Evolutionary conservation across 176 grass and related monocot genomes (phyloP).

Genomic region (Oryza coarctata): DNA sequence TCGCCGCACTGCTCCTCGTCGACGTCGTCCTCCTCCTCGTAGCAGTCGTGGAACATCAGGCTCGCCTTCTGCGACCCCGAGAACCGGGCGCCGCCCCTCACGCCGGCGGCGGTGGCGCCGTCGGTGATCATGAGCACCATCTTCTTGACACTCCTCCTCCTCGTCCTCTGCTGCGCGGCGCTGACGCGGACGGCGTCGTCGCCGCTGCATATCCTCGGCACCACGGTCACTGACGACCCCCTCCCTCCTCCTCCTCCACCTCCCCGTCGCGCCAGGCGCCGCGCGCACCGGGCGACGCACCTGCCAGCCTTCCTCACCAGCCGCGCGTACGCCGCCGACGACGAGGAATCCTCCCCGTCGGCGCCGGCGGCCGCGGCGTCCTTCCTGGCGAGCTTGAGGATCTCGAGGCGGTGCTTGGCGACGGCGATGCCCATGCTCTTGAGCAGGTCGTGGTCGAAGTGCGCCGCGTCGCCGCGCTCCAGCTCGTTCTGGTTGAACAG

Average conservation of each 20-base stretch:
- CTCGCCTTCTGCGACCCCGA: conserved; percentile 47
- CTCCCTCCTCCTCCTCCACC: background rate
- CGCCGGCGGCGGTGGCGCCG: background rate
- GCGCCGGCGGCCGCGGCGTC: background rate
- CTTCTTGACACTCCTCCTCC: conserved; percentile 43
- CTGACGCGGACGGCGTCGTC: conserved; percentile 37
- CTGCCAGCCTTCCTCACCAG: conserved; percentile 35
- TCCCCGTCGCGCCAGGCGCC: background rate
- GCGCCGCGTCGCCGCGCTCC: conserved; percentile 55
- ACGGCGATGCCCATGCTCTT: conserved; percentile 91
- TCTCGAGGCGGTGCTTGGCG: conserved; percentile 84
- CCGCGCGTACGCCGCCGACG: background rate
- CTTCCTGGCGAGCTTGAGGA: conserved; percentile 57
- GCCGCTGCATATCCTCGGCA: conserved; percentile 50
- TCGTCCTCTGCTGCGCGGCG: conserved; percentile 39
- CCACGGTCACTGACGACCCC: conserved; percentile 32
- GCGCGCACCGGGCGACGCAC: conserved; percentile 49
- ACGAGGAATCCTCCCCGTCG: background rate
- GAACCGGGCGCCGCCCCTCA: background rate
- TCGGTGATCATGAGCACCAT: conserved; percentile 70
- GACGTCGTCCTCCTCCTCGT: background rate
- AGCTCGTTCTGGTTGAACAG: conserved; percentile 72
- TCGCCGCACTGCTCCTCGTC: background rate
- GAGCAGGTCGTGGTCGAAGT: conserved; percentile 91
- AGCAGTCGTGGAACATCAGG: conserved; percentile 50